Evolutionary conservation across 163 green algal genomes (phyloP).

Genomic region (Scenedesmus sp.): DNA sequence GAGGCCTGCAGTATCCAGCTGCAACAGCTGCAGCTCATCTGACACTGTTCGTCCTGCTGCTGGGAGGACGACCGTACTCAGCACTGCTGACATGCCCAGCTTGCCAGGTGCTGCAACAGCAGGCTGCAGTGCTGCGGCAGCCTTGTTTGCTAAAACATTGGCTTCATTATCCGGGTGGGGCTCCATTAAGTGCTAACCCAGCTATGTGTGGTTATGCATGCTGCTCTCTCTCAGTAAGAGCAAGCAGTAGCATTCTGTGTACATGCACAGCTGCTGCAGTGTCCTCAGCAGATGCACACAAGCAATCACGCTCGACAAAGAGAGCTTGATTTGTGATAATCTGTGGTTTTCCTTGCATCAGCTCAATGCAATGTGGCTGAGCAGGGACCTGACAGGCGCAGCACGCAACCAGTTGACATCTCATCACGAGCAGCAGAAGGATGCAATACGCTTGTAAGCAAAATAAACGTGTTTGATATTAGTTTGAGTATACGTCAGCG

Average conservation of each 20-base stretch:
- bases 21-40: constrained; percentile 2
- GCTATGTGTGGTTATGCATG: neutral
- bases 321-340: too few species aligned
- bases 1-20: neutral
- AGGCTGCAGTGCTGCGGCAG: neutral
- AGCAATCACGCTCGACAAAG: too few species aligned
- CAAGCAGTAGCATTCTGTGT: neutral
- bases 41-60: neutral
- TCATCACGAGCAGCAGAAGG: too few species aligned
- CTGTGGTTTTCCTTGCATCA: too few species aligned
- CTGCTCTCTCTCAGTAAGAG: neutral
- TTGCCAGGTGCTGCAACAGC: neutral
- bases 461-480: too few species aligned
- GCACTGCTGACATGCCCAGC: neutral
- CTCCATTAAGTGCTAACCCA: neutral
- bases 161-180: neutral
- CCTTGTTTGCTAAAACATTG: neutral
- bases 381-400: too few species aligned
- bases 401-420: too few species aligned
- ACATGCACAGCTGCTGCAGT: neutral
- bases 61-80: neutral
- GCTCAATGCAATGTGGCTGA: too few species aligned
- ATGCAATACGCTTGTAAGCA: too few species aligned
- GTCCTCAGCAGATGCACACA: neutral
- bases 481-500: too few species aligned